Percentiles rank a stretch among this genome's conserved stretches.
phyloP scores from a whole-genome alignment of 257 asterid species.

The Parsonsia alboflavescens region DNA sequence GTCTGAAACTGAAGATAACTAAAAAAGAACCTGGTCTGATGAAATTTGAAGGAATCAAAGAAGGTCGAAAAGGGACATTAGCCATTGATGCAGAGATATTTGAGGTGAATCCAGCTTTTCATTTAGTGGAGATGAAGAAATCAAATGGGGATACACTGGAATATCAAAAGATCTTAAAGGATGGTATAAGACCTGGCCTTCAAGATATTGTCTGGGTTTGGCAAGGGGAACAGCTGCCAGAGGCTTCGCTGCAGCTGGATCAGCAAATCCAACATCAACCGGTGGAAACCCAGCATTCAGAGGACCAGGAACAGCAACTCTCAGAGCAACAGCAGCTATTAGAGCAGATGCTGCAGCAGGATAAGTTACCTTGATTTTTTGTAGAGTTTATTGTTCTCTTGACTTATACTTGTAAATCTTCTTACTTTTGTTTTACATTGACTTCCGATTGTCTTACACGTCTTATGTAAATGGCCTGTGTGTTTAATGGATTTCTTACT shows the following conservation, averaged over 20 bases:
- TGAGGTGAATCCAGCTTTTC: slow-evolving; percentile 51
- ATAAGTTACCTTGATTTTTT: slow-evolving; percentile 41
- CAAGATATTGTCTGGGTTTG: slow-evolving; percentile 76
- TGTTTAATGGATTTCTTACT: neutral
- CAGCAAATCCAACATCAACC: slow-evolving; percentile 17
- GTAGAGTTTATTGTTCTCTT: neutral
- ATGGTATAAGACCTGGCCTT: slow-evolving; percentile 71
- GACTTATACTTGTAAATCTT: slow-evolving; percentile 3
- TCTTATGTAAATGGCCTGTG: neutral
- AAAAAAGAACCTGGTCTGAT: slow-evolving; percentile 65
- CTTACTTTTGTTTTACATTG: neutral
- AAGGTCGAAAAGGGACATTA: slow-evolving; percentile 70
- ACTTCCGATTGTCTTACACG: neutral
- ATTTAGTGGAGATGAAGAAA: slow-evolving; percentile 74
- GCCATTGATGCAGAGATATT: slow-evolving; percentile 76
- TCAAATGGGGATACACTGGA: slow-evolving; percentile 74
- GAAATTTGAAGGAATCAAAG: slow-evolving; percentile 60
- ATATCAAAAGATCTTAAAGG: slow-evolving; percentile 48
- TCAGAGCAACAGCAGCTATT: slow-evolving; percentile 15
- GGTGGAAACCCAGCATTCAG: neutral
- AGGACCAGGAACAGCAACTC: slow-evolving; percentile 21
- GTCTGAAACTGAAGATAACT: slow-evolving; percentile 53
- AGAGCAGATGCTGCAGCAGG: slow-evolving; percentile 15
- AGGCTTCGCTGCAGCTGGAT: slow-evolving; percentile 18
- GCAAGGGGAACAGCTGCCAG: slow-evolving; percentile 49